Evolutionary conservation across 306 rosid genomes (phyloP).

Genomic region (Boehmeria nivea): DNA sequence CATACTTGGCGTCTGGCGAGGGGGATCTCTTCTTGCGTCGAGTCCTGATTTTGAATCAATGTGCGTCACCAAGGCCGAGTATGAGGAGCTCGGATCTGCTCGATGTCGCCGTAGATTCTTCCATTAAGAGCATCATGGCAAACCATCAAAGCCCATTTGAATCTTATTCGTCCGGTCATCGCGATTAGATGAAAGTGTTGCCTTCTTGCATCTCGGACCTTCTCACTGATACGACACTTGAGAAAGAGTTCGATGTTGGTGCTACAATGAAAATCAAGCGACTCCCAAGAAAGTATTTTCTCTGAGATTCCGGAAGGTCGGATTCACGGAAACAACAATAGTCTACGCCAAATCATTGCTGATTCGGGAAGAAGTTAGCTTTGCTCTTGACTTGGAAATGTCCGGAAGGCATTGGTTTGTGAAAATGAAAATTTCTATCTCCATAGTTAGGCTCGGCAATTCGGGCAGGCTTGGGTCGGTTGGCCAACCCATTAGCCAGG

Average conservation of each 20-base stretch:
- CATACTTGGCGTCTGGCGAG: slow-evolving; percentile 84
- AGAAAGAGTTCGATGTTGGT: background rate
- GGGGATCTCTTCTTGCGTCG: slow-evolving; percentile 83
- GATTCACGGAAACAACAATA: too few species aligned
- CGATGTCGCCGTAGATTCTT: slow-evolving; percentile 86
- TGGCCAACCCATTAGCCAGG: too few species aligned
- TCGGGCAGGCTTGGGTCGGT: too few species aligned
- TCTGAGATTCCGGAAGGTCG: too few species aligned
- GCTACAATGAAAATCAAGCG: too few species aligned
- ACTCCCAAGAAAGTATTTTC: too few species aligned
- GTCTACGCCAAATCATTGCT: too few species aligned
- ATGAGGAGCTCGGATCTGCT: slow-evolving; percentile 96
- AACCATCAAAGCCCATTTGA: slow-evolving; percentile 3
- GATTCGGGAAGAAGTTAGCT: too few species aligned
- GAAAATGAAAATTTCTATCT: too few species aligned
- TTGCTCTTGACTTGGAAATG: too few species aligned
- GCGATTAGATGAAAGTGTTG: slow-evolving; percentile 6
- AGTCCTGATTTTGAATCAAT: slow-evolving; percentile 88
- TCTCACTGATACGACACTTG: background rate
- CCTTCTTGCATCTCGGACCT: slow-evolving; percentile 1
- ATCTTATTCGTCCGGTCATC: background rate
- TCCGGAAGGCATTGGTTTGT: too few species aligned
- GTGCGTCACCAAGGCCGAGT: slow-evolving; percentile 95
- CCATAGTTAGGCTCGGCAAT: too few species aligned
- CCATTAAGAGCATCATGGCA: slow-evolving; percentile 29